These are phyloP conservation scores for Macrophomina pseudophaseolina DNA, from an alignment of 2,329 filamentous ascomycete species.

Conservation along the genomic window DNA sequence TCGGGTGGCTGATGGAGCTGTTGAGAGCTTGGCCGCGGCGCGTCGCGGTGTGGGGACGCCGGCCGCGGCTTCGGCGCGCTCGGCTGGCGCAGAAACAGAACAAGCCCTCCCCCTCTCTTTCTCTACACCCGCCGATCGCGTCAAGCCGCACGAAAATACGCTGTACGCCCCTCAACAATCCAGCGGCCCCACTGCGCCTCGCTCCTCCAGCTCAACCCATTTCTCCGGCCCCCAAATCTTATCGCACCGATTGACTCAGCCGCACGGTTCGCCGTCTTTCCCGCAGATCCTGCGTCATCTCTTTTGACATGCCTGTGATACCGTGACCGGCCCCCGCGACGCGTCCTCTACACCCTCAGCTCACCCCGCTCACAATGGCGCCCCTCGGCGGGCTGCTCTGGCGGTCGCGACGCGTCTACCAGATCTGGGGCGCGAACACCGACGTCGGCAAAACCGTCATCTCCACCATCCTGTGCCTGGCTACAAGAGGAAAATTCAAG, in stretches of 20 bases:
- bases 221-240: slow-evolving; percentile 1
- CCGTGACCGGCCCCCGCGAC: slow-evolving; percentile 1
- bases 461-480: slow-evolving; percentile 72
- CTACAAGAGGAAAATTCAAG: slow-evolving; percentile 49
- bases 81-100: slow-evolving; percentile 11
- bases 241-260: background rate
- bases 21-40: background rate
- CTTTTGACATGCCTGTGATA: background rate
- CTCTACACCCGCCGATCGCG: background rate
- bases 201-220: background rate
- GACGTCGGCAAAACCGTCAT: slow-evolving; percentile 85
- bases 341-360: background rate
- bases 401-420: slow-evolving; percentile 70
- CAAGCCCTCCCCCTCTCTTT: too few species aligned
- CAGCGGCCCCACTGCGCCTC: background rate
- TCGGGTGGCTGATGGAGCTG: background rate
- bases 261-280: too few species aligned
- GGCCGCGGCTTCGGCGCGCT: background rate
- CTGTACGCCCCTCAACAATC: background rate
- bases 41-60: background rate
- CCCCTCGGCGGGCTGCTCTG: slow-evolving; percentile 66
- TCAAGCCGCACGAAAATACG: too few species aligned
- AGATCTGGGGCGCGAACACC: slow-evolving; percentile 84
- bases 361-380: slow-evolving; percentile 41
- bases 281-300: slow-evolving; percentile 12